Base-by-base conservation (phyloP, 768 basidiomycete species). In the Tricholoma furcatifolium region DNA sequence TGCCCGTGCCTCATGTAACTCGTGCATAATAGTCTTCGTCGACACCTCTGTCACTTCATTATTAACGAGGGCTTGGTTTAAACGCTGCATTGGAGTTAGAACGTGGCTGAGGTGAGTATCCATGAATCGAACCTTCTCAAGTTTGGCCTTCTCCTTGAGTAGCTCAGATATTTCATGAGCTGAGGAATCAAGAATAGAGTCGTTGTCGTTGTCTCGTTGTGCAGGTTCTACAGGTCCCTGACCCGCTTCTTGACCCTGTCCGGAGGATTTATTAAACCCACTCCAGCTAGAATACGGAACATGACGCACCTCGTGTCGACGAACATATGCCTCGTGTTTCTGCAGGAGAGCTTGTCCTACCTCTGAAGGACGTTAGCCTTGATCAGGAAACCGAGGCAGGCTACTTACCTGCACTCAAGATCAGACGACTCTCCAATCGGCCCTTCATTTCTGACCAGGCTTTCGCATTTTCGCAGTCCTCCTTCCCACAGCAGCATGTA, bases 301-400 rank as follows among this genome's bases (percentile, higher is more conserved):
- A 56, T 43, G 34, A 69, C 77, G 42, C 58, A 82, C 84, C 80
- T 89, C 84, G 51, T 84, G 81, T 62, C 79, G 78, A 43, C 85
- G 82, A 24, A 92, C 83, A 67, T 91, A 91, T 3, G 88, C 89
- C 70, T 95, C 93, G 65, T 95, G 92, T 54, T 87, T 76, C 62
- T 89, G 84, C 43, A 97, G 68, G 43, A 97, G 70, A 4, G 94
- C 93, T 67, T 93, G 91, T 11, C 93, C 93, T 24, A 96, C 87
- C 77, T 95, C 93, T 93, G 59, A 23, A 41, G 47, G n/a, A 54
- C 12, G 34, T 60, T 12, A 47, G 46, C 17, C 38, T 44, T 44
- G 34, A 32, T 41, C 27, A 41, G 35, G 18, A 42, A 30, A 39
- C 10, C 39, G 40, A 43, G 42, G 32, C 34, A 9, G 20, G n/a